A percentile compares a stretch with the other conserved stretches of the same genome.
Conservation (phyloP, 768 basidiomycete species). For the Pleurotus tuoliensis region DNA sequence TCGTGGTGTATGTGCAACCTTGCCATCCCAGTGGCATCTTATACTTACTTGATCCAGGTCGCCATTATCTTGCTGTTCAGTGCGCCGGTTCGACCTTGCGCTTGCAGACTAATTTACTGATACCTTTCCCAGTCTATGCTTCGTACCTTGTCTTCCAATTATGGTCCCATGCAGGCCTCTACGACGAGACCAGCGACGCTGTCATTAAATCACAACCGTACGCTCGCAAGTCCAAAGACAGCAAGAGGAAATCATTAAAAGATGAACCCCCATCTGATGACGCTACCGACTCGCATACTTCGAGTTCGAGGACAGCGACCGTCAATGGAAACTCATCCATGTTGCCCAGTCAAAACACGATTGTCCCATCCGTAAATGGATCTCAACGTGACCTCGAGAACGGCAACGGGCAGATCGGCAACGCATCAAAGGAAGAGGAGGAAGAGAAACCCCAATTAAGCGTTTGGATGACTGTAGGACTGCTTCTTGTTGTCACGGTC, state of each 20-base stretch:
- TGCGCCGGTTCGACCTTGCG: constrained; percentile 27
- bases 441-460: constrained; percentile 55
- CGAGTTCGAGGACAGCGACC: background rate
- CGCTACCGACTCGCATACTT: background rate
- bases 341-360: background rate
- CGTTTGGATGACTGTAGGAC: constrained; percentile 43
- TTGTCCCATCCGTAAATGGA: constrained; percentile 12
- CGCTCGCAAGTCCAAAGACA: constrained; percentile 18
- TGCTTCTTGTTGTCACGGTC: constrained; percentile 60
- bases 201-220: constrained; percentile 32
- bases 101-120: background rate
- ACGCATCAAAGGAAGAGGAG: constrained; percentile 19
- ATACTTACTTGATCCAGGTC: constrained; percentile 37
- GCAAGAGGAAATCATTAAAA: constrained; percentile 21
- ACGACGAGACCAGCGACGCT: constrained; percentile 43
- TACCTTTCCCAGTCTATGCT: constrained; percentile 50
- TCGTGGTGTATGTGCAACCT: constrained; percentile 54
- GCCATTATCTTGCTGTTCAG: constrained; percentile 76
- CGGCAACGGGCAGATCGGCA: background rate
- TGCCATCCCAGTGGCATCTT: background rate
- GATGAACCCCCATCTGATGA: background rate
- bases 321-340: constrained; percentile 6
- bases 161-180: constrained; percentile 70
- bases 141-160: constrained; percentile 76
- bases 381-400: constrained; percentile 3